These are phyloP conservation scores for Spergularia bocconei DNA, from an alignment of 148 eudicot species.

Conservation along the genomic window DNA sequence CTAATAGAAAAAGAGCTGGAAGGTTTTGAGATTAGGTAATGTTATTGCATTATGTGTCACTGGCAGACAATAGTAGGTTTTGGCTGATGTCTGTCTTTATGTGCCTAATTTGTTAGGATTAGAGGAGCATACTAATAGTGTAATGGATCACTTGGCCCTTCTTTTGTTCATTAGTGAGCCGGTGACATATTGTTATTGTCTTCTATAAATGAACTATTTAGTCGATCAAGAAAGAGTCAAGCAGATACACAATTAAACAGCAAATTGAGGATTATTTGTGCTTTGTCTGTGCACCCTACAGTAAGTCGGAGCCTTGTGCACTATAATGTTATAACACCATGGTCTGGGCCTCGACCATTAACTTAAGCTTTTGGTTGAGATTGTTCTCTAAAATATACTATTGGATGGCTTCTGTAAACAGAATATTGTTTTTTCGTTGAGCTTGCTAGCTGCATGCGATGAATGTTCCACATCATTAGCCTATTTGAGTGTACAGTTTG, in stretches of 20 bases:
- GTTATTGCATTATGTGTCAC: not conserved
- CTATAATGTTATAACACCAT: not conserved
- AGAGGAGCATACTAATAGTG: not conserved
- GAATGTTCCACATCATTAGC: not conserved
- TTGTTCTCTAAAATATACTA: not conserved
- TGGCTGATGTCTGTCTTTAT: not conserved
- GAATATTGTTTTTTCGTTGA: not conserved
- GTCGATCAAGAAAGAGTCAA: not conserved
- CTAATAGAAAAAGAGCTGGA: conserved; percentile 97
- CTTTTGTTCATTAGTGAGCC: not conserved
- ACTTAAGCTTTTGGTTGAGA: too few relatives aligned
- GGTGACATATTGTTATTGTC: not conserved
- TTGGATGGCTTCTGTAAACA: not conserved
- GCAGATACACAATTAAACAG: not conserved
- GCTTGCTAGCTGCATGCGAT: not conserved
- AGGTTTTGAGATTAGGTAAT: conserved; percentile 96
- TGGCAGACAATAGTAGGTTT: not conserved
- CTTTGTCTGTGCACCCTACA: not conserved
- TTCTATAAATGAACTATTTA: not conserved
- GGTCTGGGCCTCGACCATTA: too few relatives aligned
- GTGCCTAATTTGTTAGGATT: not conserved
- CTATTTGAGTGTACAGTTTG: too few relatives aligned
- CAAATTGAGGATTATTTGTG: not conserved
- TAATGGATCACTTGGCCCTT: not conserved
- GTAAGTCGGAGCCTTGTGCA: not conserved